Base-by-base conservation (phyloP, 2,329 filamentous ascomycete genomes). In the Paramyrothecium sp. region DNA sequence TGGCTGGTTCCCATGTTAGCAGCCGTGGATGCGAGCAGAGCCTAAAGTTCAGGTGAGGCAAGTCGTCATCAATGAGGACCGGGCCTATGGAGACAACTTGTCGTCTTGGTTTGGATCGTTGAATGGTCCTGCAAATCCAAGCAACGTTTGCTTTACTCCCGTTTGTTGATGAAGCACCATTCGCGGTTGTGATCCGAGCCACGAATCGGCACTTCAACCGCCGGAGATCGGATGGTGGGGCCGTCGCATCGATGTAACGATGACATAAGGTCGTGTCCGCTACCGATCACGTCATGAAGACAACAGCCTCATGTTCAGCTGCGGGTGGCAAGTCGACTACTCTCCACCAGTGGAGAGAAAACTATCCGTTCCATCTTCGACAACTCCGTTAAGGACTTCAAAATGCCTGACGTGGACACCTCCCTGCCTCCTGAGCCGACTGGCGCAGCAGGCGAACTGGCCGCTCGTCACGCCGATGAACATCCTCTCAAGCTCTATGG, bases 401-500 rank as follows among this genome's bases (percentile, higher is more conserved):
- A 7, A 20, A 81, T 81, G 78, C 56, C 75, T 20, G 69, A 67
- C 51, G 74, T 83, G 55, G 81, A 84, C 64, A 83, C 78, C 0
- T 76, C 75, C 1, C 70, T 84, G 10, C 76, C 75, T 3, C 68
- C 76, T 3, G 68, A 77, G 58, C 69, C 81, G 16, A 80, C 80
- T 0, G 83, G 83, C 30, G 74, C 74, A 1, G 83, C 83, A 0
- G 80, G 78, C 44, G 53, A 67, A 13, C 73, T 83, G 51, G 82
- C 78, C 0, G 73, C 73, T 13, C 62, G 70, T 11, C 81, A 85
- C 67, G 63, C 74, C 8, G 66, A 69, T 19, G 77, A 81, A 34
- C 76, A 86, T 34, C 71, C 73, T 5, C 73, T 89, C 33, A 89
- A 89, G 69, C 78, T 92, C 13, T 92, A 91, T 71, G 84, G 85